Conservation (phyloP, 441 rosid species). For the Kokia cookei region DNA sequence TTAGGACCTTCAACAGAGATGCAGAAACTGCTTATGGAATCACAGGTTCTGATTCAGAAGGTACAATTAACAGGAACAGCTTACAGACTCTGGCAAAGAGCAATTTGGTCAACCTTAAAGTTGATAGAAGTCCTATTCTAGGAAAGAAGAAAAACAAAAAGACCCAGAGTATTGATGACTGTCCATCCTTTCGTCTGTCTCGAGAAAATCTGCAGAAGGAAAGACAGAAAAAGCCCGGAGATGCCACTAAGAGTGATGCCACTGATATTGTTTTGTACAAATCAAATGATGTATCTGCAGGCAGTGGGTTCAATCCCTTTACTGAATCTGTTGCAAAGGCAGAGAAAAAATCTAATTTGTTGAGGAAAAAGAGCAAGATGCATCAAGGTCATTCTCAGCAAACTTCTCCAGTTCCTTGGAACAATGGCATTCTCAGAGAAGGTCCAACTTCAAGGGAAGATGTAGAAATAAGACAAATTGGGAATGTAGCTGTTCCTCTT, state of each 20-base stretch:
- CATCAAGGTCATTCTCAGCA: slow-evolving; percentile 25
- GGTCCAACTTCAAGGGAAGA: slow-evolving; percentile 27
- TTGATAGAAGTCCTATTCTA: slow-evolving; percentile 27
- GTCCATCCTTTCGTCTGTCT: slow-evolving; percentile 23
- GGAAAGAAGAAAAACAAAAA: slow-evolving; percentile 52
- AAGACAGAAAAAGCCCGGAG: slow-evolving; percentile 23
- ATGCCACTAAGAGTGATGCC: slow-evolving; percentile 11
- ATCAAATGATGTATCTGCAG: slow-evolving; percentile 20
- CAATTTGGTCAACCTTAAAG: slow-evolving; percentile 29
- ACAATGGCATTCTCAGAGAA: slow-evolving; percentile 27
- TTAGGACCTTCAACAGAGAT: slow-evolving; percentile 25
- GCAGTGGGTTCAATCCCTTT: slow-evolving; percentile 33
- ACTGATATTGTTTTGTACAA: slow-evolving; percentile 22
- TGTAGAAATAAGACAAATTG: slow-evolving; percentile 16
- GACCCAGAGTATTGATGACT: slow-evolving; percentile 29
- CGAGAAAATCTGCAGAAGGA: slow-evolving; percentile 28
- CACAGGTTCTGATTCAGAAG: slow-evolving; percentile 33
- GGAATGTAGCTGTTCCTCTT: slow-evolving; percentile 22
- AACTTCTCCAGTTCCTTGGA: slow-evolving; percentile 26
- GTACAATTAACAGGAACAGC: slow-evolving; percentile 21
- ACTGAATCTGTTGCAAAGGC: slow-evolving; percentile 30
- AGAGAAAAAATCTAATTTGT: slow-evolving; percentile 33
- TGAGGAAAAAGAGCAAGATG: slow-evolving; percentile 49
- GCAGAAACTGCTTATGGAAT: slow-evolving; percentile 28
- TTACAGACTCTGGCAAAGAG: slow-evolving; percentile 24